phyloP scores from a whole-genome alignment of 306 rosid species.

The Argentina anserina region DNA sequence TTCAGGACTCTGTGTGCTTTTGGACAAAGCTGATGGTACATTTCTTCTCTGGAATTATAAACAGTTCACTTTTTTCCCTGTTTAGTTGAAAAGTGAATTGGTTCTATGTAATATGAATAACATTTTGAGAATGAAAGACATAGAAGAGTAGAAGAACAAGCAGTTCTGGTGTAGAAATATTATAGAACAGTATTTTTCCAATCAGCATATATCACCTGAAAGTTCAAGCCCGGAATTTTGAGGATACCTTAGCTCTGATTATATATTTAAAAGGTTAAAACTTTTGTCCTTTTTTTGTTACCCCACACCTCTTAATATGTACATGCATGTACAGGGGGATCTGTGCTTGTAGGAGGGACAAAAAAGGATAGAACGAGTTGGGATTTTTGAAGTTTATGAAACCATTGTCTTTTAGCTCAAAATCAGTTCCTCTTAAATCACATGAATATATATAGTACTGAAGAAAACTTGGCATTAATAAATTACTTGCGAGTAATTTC shows the following conservation, averaged over 20 bases:
- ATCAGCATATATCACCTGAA: background rate
- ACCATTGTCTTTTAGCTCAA: background rate
- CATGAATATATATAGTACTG: background rate
- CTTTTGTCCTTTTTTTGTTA: background rate
- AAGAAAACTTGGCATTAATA: constrained; percentile 4
- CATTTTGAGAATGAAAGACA: background rate
- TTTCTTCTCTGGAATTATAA: constrained; percentile 8
- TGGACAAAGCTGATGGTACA: constrained; percentile 56
- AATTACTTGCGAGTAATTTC: constrained; percentile 7
- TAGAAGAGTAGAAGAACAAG: background rate
- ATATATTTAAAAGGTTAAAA: background rate
- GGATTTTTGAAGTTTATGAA: background rate
- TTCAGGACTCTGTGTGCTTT: constrained; percentile 34
- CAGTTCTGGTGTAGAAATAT: background rate
- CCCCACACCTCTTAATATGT: background rate
- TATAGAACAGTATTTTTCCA: background rate
- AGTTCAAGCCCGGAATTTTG: background rate
- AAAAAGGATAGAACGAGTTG: background rate
- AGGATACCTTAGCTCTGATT: background rate
- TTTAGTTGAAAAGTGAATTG: no score
- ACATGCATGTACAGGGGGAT: background rate
- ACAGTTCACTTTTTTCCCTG: no score
- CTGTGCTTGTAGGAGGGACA: background rate
- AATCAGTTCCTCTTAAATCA: background rate
- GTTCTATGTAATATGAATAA: background rate